Base-by-base conservation (phyloP, 1,139 yeast genomes). In the Dujonia santamariae region DNA sequence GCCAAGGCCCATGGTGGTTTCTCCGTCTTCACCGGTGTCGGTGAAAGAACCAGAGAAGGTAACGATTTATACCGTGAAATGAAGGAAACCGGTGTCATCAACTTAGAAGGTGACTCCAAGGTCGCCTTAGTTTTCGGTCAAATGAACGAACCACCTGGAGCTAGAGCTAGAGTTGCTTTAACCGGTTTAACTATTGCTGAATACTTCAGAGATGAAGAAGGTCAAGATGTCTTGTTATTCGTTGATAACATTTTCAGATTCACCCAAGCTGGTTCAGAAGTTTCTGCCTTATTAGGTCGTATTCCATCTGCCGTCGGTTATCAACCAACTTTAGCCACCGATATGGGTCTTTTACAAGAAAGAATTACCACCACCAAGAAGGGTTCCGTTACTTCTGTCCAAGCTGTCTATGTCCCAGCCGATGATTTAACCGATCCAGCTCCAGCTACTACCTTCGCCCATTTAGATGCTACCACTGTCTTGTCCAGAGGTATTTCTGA, bases 1-100 rank as follows among this genome's bases (percentile, higher is more conserved):
- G 98, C 98, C 70, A 92, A 90, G 81, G 98, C 98, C 60, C 98
- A 92, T 71, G 98, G 98, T 87, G 98, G 98, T 85, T 92, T 90
- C 95, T 92, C 98, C 42, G 98, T 92, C 54, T 92, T 92, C 85
- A 85, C 97, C 61, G 98, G 98, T 87, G 98, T 92, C 74, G 98
- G 98, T 82, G 98, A 92, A 79, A 86, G 98, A 79, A 92, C 98
- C 76, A 94, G 98, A 85, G 98, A 92, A 78, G 98, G 98, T 87
- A 92, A 92, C 81, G 98, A 92, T 84, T 83, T 92, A 75, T 92
- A 92, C 95, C 95, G 96, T 81, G 98, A 92, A 79, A 92, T 92
- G 98, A 88, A 84, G 69, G 98, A 92, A 80, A 90, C 98, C 54
- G 97, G 97, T 82, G 97, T 92, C 75, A 92, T 92, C 74, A 88